phyloP scores from a whole-genome alignment of 2,329 filamentous ascomycete genomes.

The Colletotrichum tabaci region DNA sequence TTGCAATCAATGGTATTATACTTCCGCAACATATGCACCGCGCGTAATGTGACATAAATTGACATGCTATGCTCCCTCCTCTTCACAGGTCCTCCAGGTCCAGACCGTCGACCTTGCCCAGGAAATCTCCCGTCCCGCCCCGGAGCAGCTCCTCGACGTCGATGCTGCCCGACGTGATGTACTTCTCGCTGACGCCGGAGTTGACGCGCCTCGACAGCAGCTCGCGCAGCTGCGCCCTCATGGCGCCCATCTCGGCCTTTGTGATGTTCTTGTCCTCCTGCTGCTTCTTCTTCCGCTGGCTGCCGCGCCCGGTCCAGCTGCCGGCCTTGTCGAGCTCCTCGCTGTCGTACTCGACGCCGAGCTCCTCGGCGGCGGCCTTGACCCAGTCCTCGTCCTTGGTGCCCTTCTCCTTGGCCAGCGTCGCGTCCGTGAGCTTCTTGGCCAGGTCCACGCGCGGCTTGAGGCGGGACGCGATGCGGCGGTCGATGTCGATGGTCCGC shows the following conservation, averaged over 20 bases:
- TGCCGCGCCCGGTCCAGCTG: constrained; percentile 77
- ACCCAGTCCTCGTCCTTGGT: constrained; percentile 89
- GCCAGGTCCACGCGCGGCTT: constrained; percentile 84
- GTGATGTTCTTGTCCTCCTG: constrained; percentile 76
- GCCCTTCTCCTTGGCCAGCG: constrained; percentile 89
- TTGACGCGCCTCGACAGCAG: constrained; percentile 84
- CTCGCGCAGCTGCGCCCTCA: constrained; percentile 80
- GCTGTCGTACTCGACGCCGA: constrained; percentile 94
- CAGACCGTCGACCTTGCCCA: constrained; percentile 67
- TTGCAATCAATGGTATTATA: neutral
- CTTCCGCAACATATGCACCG: neutral
- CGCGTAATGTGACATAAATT: neutral
- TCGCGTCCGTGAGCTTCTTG: constrained; percentile 89
- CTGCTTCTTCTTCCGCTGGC: constrained; percentile 81
- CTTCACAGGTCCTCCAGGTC: constrained; percentile 53
- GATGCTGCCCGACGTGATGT: constrained; percentile 87
- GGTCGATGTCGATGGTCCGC: constrained; percentile 86
- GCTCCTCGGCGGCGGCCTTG: constrained; percentile 86
- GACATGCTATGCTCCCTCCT: too few species aligned
- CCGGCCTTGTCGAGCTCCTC: constrained; percentile 83
- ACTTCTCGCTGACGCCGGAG: constrained; percentile 88
- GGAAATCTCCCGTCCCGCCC: constrained; percentile 76
- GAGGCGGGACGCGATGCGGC: constrained; percentile 81
- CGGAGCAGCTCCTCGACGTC: constrained; percentile 81
- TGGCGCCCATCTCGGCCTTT: constrained; percentile 80